Evolutionary conservation across 2,329 filamentous ascomycete species (phyloP), one percentile per base, ranked within the genome.

Genomic region (Alternaria triticimaculans): DNA sequence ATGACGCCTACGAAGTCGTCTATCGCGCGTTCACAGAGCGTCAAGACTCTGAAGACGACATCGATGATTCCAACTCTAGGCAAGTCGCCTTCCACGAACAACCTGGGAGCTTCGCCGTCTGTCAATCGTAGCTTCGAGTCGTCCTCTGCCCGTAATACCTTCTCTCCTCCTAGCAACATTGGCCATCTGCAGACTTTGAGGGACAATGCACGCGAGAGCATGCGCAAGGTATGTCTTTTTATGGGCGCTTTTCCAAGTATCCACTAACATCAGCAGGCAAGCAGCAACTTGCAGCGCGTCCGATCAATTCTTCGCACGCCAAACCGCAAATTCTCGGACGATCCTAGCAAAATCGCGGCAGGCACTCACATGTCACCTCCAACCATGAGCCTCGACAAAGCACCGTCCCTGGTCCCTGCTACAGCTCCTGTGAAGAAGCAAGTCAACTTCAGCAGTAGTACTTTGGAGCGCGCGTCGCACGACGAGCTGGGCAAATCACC

Each of bases 1-100:
- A 87, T 90, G 79, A 96, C 92, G 6, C 93, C 94, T 0, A 96
- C 92, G 9, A 93, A 93, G 77, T 84, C 92, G 8, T 93, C 92
- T 1, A 79, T 92, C 55, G 87, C 89, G 33, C 89, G 90, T 46
- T 81, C 86, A 50, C 81, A 85, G 58, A 88, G 84, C 68, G 81
- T 87, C 48, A 87, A 85, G 70, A 73, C 77, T 9, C 64, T 73
- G 23, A 84, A 83, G 72, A 77, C 78, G 57, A 82, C 82, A 21
- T 84, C 82, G 18, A 84, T 88, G 75, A 83, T 86, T 28, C 87
- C 84, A 51, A 87, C 88, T 10, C 80, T 87, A 21, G 72, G 79
- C 18, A 80, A 79, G 20, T 85, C 85, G n/a, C 81, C 85, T 5
- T 82, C 87, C 9, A 85, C 85, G 23, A 89, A 87, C 72, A 82